Evolutionary conservation across 495 filamentous ascomycete species (phyloP).

Genomic region (Penicillium chermesinum): DNA sequence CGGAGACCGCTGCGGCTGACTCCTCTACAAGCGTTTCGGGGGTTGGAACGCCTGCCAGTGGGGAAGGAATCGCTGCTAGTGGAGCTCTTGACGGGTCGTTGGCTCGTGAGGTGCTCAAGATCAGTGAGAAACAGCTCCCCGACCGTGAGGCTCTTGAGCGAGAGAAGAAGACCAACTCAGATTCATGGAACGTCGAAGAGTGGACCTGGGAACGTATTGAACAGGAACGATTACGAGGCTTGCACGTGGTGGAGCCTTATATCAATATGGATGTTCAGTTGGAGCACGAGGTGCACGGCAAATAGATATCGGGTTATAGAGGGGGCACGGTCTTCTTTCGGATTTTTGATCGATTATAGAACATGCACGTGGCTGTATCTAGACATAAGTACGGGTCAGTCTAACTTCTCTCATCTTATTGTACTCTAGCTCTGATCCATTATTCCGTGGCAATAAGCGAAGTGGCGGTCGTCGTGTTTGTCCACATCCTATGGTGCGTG

Average conservation of each 20-base stretch:
- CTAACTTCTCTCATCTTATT: not conserved
- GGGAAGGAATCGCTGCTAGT: constrained; percentile 31
- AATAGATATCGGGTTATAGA: constrained; percentile 1
- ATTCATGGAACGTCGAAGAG: constrained; percentile 35
- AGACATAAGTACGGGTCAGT: not conserved
- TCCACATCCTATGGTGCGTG: constrained; percentile 2
- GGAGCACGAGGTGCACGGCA: constrained; percentile 4
- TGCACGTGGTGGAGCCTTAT: constrained; percentile 50
- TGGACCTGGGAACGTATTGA: constrained; percentile 56
- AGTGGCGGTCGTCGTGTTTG: not conserved
- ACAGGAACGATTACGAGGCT: constrained; percentile 49
- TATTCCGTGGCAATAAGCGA: not conserved
- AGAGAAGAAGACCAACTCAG: constrained; percentile 30
- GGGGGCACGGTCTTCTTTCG: not conserved
- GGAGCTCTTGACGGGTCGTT: constrained; percentile 31
- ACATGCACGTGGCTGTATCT: not conserved
- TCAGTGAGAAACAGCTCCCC: constrained; percentile 28
- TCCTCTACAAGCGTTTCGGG: constrained; percentile 30
- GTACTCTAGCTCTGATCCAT: not conserved
- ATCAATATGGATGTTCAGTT: constrained; percentile 43
- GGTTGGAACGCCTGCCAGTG: constrained; percentile 30
- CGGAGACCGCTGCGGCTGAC: constrained; percentile 7
- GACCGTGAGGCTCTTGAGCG: constrained; percentile 22
- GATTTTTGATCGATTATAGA: too few relatives aligned
- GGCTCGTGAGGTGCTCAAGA: constrained; percentile 35